These are phyloP conservation scores for Fraxinus platypoda DNA, from an alignment of 305 asterid genomes.

Conservation along the genomic window DNA sequence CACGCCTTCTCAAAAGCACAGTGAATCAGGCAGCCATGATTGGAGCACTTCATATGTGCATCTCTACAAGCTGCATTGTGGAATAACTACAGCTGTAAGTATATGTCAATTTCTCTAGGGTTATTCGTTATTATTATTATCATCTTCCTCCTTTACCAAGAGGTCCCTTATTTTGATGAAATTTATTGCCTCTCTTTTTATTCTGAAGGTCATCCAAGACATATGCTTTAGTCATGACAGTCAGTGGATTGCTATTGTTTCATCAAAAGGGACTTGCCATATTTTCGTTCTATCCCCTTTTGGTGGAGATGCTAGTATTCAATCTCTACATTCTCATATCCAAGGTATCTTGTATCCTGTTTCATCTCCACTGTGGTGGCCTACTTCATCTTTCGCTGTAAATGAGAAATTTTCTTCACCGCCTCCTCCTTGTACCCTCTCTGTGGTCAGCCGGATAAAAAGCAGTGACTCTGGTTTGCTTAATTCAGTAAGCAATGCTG, in stretches of 20 bases:
- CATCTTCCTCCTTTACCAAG: slow-evolving; percentile 7
- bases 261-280: slow-evolving; percentile 97
- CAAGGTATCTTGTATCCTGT: slow-evolving; percentile 50
- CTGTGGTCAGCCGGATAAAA: slow-evolving; percentile 77
- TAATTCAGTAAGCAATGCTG: slow-evolving; percentile 86
- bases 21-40: slow-evolving; percentile 60
- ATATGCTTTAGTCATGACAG: slow-evolving; percentile 87
- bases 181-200: slow-evolving; percentile 1
- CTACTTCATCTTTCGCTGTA: slow-evolving; percentile 59
- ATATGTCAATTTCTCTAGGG: slow-evolving; percentile 16
- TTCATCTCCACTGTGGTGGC: slow-evolving; percentile 85
- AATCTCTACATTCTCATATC: slow-evolving; percentile 44
- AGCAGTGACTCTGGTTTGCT: slow-evolving; percentile 73
- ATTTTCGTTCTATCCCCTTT: slow-evolving; percentile 80
- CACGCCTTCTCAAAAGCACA: slow-evolving; percentile 43
- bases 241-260: slow-evolving; percentile 86
- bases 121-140: slow-evolving; percentile 2
- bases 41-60: slow-evolving; percentile 85
- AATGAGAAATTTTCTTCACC: slow-evolving; percentile 57
- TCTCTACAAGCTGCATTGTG: slow-evolving; percentile 92
- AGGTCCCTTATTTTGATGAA: slow-evolving; percentile 15
- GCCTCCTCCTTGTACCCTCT: slow-evolving; percentile 73
- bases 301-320: slow-evolving; percentile 76
- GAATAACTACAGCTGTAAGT: slow-evolving; percentile 92
- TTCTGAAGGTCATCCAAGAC: slow-evolving; percentile 85